Base-by-base conservation (phyloP, 163 green algal species). In the Chlorella variabilis region DNA sequence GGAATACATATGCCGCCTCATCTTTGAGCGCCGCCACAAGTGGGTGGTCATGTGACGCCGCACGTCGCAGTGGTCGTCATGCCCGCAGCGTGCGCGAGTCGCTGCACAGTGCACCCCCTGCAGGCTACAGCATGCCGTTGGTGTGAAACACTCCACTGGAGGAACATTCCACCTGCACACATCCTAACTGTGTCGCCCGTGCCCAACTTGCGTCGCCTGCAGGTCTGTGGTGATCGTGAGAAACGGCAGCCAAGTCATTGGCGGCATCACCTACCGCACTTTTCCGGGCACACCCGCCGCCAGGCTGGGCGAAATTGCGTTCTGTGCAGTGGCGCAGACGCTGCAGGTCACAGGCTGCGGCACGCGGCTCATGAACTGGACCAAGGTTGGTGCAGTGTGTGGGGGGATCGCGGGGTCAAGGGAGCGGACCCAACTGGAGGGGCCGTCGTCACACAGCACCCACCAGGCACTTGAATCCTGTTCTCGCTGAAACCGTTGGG, bases 301-400 rank as follows among this genome's bases (percentile, higher is more conserved):
- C 83, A 71, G 82, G 15, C 95, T 99, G 78, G 96, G 90, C 0
- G 97, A 99, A 91, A 99, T 99, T 76, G 97, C 96, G 1, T 99
- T 99, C 82, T 99, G 96, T 76, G 97, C 97, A 33, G 92, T 99
- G 36, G 94, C 91, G 25, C 92, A 93, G 21, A 94, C 85, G 34
- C 93, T 99, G 88, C 96, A 99, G 87, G 94, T 96, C 33, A 94
- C 95, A 41, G 96, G 96, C 23, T 98, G 97, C 91, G 97, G 97
- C 73, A 98, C 96, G 29, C 92, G 97, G 25, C 92, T 99, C 33
- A 99, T 99, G 97, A 99, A 98, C 86, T 93, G 95, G 81, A 94
- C 96, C 51, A 99, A 99, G 90, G 87, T 87, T 62, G 33, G 68
- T 38, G 49, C n/a, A n/a, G n/a, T n/a, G n/a, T n/a, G n/a, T n/a